These are phyloP conservation scores for Piper betle DNA, from an alignment of 164 flowering plant species.

Conservation along the genomic window DNA sequence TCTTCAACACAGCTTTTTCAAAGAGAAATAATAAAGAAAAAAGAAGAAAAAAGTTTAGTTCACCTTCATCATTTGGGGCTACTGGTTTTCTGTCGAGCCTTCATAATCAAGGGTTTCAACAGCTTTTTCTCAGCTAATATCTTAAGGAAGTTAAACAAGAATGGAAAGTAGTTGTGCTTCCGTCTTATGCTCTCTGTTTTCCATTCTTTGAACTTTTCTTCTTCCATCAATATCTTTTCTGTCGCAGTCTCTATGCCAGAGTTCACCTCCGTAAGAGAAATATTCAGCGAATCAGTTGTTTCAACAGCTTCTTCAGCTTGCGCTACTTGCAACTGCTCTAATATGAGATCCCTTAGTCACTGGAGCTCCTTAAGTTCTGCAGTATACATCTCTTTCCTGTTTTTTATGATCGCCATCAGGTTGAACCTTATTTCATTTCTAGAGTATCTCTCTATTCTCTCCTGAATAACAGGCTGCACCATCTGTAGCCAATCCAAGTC, in stretches of 20 bases:
- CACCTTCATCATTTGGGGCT: conserved; percentile 7
- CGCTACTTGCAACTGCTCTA: conserved; percentile 48
- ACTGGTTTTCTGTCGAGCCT: conserved; percentile 65
- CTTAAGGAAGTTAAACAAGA: conserved; percentile 88
- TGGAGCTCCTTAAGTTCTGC: conserved; percentile 89
- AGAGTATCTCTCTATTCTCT: conserved; percentile 77
- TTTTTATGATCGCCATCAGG: conserved; percentile 86
- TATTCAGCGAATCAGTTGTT: conserved; percentile 42
- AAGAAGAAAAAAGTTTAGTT: too few relatives aligned
- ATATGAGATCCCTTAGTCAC: conserved; percentile 59
- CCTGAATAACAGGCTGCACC: conserved; percentile 95
- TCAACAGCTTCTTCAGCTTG: conserved; percentile 17
- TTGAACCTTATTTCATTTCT: conserved; percentile 84
- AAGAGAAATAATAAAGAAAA: too few relatives aligned
- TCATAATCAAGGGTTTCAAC: conserved; percentile 86
- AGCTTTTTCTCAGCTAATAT: conserved; percentile 95
- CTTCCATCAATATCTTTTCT: conserved; percentile 87
- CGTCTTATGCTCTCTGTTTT: conserved; percentile 84
- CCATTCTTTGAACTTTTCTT: conserved; percentile 96
- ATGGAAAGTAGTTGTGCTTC: conserved; percentile 93
- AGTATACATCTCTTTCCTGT: conserved; percentile 85
- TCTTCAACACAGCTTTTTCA: too few relatives aligned
- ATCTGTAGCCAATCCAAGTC: conserved; percentile 68
- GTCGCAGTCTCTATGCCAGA: conserved; percentile 69
- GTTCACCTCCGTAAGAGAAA: conserved; percentile 59